Evolutionary conservation across 441 rosid species (phyloP), one percentile per base, ranked within the genome.

Genomic region (Erodium texanum): DNA sequence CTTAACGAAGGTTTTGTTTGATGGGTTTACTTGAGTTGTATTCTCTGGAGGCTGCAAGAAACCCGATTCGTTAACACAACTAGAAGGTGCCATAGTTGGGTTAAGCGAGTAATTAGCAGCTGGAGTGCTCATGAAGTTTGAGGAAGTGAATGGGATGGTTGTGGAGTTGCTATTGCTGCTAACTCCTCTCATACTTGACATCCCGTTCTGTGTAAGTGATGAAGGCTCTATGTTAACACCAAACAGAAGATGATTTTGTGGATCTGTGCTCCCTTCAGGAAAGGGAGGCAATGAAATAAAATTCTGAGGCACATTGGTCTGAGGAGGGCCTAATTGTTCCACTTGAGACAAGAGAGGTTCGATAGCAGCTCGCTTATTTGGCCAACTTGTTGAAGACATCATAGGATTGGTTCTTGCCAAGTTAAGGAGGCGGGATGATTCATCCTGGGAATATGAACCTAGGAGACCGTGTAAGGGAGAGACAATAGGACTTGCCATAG

Each of bases 181-280:
- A 77, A 87, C 88, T 68, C 86, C 87, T 76, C 93, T 73, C 66
- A 94, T 86, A 79, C 85, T 79, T 16, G 96, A 78, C 76, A 95
- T 80, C 73, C 91, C 97, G 71, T 78, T 89, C 64, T 89, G 98
- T 81, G 92, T 77, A 71, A 92, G 75, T 68, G 98, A 84, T 10
- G 98, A 83, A 15, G 87, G 87, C 65, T 92, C 99, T 71, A 92
- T 84, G 69, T 89, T 95, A 52, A 90, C 95, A 54, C 99, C 98
- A 65, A 95, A 92, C 14, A 92, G 82, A 78, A 86, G 89, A 78
- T 84, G 96, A 80, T 87, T 85, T 36, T 90, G 98, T 22, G 92
- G 89, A 77, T 92, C 98, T 41, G 78, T 74, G 54, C 76, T 84
- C 65, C 78, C 90, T 68, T 87, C 99, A n/a, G 99, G 99, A 71